phyloP scores from a whole-genome alignment of 805 yeast species.

The Metschnikowia drakensbergensis region DNA sequence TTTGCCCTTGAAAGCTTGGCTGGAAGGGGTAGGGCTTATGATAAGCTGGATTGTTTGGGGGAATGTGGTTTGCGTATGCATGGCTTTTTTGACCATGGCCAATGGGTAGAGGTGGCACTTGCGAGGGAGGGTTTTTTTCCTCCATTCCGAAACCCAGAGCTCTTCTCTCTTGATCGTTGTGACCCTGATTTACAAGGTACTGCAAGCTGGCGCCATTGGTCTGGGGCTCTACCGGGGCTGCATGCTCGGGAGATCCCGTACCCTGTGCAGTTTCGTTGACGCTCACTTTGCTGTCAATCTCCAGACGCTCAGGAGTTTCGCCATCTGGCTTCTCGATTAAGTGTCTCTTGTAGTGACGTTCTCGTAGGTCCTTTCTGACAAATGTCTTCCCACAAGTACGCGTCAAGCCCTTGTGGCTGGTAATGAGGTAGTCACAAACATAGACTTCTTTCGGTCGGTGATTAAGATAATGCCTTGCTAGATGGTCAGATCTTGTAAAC shows the following conservation, averaged over 20 bases:
- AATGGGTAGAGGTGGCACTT: neutral
- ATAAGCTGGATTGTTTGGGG: neutral
- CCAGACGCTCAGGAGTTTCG: neutral
- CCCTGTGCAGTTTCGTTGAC: neutral
- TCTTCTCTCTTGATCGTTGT: neutral
- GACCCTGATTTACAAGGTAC: neutral
- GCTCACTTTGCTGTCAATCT: neutral
- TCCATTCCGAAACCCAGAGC: neutral
- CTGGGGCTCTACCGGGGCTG: neutral
- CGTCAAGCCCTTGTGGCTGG: constrained; percentile 35
- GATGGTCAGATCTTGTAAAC: constrained; percentile 60
- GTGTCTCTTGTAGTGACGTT: constrained; percentile 29
- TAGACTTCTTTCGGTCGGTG: constrained; percentile 53
- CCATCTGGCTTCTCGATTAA: constrained; percentile 9
- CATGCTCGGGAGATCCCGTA: neutral
- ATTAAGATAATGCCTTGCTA: constrained; percentile 60
- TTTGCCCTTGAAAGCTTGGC: neutral
- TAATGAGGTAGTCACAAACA: constrained; percentile 50
- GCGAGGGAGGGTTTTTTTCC: neutral
- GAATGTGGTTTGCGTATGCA: neutral
- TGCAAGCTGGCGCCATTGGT: neutral
- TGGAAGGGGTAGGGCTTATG: neutral
- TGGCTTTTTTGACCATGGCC: neutral
- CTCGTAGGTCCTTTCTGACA: constrained; percentile 57
- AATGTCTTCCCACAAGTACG: constrained; percentile 55